A percentile compares a stretch with the other conserved stretches of the same genome.
Conservation (phyloP, 495 filamentous ascomycete species). For the Aspergillus panamensis region DNA sequence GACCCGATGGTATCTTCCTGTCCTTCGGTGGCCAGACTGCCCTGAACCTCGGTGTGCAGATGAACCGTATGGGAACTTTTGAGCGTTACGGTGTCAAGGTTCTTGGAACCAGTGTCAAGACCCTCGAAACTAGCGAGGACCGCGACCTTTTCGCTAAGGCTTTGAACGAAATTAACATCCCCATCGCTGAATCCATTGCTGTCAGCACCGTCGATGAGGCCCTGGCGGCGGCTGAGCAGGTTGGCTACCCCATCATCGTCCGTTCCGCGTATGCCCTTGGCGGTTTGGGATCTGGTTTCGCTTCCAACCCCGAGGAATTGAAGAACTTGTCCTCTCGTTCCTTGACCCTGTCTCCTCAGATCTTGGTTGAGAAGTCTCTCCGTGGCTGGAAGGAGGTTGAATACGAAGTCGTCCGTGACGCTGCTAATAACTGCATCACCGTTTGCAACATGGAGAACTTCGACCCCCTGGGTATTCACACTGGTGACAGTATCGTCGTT, state of each 20-base stretch:
- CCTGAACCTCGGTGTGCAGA: slow-evolving; percentile 92
- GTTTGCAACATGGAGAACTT: slow-evolving; percentile 99
- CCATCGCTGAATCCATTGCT: slow-evolving; percentile 92
- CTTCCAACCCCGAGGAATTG: slow-evolving; percentile 87
- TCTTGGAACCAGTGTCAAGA: slow-evolving; percentile 90
- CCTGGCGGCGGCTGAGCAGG: slow-evolving; percentile 73
- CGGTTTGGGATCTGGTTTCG: slow-evolving; percentile 96
- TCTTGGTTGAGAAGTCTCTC: slow-evolving; percentile 97
- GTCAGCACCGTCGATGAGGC: slow-evolving; percentile 88
- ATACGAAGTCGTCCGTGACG: slow-evolving; percentile 95
- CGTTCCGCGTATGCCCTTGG: slow-evolving; percentile 94
- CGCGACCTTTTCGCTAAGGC: slow-evolving; percentile 94
- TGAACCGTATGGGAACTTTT: slow-evolving; percentile 94
- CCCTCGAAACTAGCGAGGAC: slow-evolving; percentile 91
- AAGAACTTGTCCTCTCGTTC: slow-evolving; percentile 89
- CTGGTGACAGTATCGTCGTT: slow-evolving; percentile 95
- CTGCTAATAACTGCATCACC: slow-evolving; percentile 94
- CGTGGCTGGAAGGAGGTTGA: slow-evolving; percentile 99
- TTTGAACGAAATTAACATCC: slow-evolving; percentile 88
- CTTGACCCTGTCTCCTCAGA: slow-evolving; percentile 92
- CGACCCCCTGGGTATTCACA: slow-evolving; percentile 93
- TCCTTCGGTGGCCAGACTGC: slow-evolving; percentile 96
- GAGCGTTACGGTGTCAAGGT: slow-evolving; percentile 93
- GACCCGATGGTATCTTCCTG: slow-evolving; percentile 92
- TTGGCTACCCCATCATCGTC: slow-evolving; percentile 97